A percentile compares a stretch with the other conserved stretches of the same genome.
phyloP scores from a whole-genome alignment of 441 rosid species.

The Breynia disticha region DNA sequence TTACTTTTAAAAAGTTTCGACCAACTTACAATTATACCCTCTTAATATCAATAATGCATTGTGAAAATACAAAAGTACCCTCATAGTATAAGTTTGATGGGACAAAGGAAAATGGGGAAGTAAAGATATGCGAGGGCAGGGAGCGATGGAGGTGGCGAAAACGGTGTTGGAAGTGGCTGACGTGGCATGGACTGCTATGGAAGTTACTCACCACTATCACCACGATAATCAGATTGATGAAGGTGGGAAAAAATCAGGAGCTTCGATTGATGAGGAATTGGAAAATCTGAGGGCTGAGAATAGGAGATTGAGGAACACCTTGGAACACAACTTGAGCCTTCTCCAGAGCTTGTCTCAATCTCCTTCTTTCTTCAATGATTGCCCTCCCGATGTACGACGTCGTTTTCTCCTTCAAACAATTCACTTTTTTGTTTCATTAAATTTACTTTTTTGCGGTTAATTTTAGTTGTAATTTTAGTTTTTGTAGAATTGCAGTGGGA shows the following conservation, averaged over 20 bases:
- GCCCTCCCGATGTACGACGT: conserved; percentile 70
- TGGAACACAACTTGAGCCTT: conserved; percentile 65
- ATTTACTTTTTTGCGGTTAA: too few species aligned
- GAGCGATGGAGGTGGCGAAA: conserved; percentile 77
- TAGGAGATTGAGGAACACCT: conserved; percentile 42
- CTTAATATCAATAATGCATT: too few species aligned
- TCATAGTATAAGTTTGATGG: too few species aligned
- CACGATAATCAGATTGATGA: conserved; percentile 4
- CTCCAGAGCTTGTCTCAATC: conserved; percentile 68
- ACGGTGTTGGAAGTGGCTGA: conserved; percentile 89
- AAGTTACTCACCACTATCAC: conserved; percentile 47
- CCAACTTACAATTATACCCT: not conserved
- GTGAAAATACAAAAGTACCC: too few species aligned
- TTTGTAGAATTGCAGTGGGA: too few species aligned
- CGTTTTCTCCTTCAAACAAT: not conserved
- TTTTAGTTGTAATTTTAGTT: too few species aligned
- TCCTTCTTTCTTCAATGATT: conserved; percentile 45
- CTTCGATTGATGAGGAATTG: conserved; percentile 31
- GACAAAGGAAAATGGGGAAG: too few species aligned
- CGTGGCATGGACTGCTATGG: conserved; percentile 80
- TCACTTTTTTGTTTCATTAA: not conserved
- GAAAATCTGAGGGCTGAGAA: conserved; percentile 50
- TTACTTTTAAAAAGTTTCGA: not conserved
- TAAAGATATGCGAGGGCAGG: conserved; percentile 28
- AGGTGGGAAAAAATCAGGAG: conserved; percentile 13